phyloP scores from a whole-genome alignment of 2,329 filamentous ascomycete species.

The Botrytis deweyae region DNA sequence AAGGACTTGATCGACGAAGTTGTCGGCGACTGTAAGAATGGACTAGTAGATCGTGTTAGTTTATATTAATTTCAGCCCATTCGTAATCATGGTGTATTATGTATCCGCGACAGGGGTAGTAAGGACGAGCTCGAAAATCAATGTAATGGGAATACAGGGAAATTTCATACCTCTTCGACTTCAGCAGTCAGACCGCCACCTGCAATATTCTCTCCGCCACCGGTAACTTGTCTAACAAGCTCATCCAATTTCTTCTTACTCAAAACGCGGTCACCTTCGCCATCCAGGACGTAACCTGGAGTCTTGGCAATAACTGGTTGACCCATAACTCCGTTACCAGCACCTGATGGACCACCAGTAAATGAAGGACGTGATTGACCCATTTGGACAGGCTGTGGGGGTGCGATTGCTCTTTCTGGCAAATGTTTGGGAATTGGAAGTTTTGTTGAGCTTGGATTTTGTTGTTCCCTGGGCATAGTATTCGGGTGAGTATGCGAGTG shows the following conservation, averaged over 20 bases:
- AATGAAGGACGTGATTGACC: conserved; percentile 75
- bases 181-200: conserved; percentile 80
- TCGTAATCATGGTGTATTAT: background rate
- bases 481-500: conserved; percentile 35
- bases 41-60: conserved; percentile 54
- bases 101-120: background rate
- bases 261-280: conserved; percentile 88
- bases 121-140: conserved; percentile 13
- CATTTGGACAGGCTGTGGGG: conserved; percentile 74
- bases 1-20: conserved; percentile 91
- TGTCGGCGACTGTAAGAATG: conserved; percentile 84
- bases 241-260: conserved; percentile 98
- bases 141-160: conserved; percentile 11
- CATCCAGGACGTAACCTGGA: conserved; percentile 82
- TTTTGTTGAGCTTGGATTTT: conserved; percentile 36
- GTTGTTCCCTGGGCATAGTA: conserved; percentile 32
- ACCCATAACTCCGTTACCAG: conserved; percentile 77
- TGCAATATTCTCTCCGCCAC: conserved; percentile 68
- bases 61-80: background rate
- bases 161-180: conserved; percentile 78
- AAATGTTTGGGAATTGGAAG: conserved; percentile 63
- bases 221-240: conserved; percentile 89
- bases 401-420: conserved; percentile 62
- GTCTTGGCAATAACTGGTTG: conserved; percentile 82
- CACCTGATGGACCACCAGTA: conserved; percentile 71